Evolutionary conservation across 2,329 filamentous ascomycete species (phyloP).

Genomic region (Cryphonectria radicalis): DNA sequence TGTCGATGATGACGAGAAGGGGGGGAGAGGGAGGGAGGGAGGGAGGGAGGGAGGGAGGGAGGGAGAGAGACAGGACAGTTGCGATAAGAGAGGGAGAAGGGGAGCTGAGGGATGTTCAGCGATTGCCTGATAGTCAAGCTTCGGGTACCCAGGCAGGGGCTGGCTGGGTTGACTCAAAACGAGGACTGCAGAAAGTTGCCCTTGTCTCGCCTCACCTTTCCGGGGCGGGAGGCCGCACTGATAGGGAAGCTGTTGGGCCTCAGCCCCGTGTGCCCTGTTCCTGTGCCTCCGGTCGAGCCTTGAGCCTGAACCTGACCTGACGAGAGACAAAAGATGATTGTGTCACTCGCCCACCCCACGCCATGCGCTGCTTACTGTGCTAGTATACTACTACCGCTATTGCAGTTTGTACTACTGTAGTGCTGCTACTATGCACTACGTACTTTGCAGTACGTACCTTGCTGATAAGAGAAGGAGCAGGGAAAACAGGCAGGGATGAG

Average conservation of each 20-base stretch:
- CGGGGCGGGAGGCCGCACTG: slow-evolving; percentile 1
- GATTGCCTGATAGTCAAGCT: background rate
- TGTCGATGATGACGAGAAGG: background rate
- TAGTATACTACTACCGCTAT: too few species aligned
- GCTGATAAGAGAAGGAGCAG: slow-evolving; percentile 13
- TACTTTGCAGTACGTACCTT: slow-evolving; percentile 1
- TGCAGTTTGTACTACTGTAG: background rate
- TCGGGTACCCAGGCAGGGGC: background rate
- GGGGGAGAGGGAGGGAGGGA: background rate
- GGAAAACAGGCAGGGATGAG: background rate
- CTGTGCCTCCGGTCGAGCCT: background rate
- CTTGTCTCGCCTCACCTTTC: background rate
- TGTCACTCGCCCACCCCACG: background rate
- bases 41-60: background rate
- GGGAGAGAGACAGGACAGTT: background rate
- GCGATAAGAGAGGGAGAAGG: background rate
- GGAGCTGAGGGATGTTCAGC: background rate
- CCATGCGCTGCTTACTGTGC: background rate
- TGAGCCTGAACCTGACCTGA: background rate
- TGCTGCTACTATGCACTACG: background rate
- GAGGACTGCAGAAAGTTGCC: background rate
- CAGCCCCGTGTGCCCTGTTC: background rate
- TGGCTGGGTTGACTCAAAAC: background rate
- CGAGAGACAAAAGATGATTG: background rate
- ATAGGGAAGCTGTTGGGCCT: slow-evolving; percentile 10